phyloP scores from a whole-genome alignment of 2,329 filamentous ascomycete species.

The Colletotrichum kahawae region DNA sequence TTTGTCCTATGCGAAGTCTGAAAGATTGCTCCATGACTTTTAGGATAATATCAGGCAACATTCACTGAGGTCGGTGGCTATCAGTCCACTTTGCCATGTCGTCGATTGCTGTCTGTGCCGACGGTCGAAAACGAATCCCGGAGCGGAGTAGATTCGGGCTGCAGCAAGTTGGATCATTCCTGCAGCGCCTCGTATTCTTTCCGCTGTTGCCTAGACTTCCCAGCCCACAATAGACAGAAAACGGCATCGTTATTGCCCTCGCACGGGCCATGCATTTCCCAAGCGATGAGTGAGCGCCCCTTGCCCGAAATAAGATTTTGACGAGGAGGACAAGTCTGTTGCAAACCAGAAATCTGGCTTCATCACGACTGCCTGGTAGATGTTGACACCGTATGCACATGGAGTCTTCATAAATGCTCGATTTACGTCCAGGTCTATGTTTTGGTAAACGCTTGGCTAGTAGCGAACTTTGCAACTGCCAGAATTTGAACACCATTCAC shows the following conservation, averaged over 20 bases:
- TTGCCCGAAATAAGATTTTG: neutral
- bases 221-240: neutral
- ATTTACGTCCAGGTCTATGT: neutral
- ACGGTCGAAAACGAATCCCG: too few species aligned
- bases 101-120: too few species aligned
- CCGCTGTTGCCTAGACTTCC: neutral
- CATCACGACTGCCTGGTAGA: neutral
- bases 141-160: neutral
- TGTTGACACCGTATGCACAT: neutral
- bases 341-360: neutral
- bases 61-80: neutral
- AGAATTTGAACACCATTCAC: neutral
- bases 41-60: neutral
- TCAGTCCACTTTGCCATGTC: neutral
- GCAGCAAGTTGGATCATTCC: neutral
- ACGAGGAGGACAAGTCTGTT: neutral
- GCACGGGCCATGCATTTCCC: neutral
- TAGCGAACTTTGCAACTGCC: neutral
- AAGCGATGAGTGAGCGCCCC: neutral
- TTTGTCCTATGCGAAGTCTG: neutral
- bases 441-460: neutral
- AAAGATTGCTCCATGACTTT: neutral
- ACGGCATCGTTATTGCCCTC: neutral
- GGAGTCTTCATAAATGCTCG: neutral
- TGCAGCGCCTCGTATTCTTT: neutral